Base-by-base conservation (phyloP, 257 asterid genomes). In the Rhazya stricta region DNA sequence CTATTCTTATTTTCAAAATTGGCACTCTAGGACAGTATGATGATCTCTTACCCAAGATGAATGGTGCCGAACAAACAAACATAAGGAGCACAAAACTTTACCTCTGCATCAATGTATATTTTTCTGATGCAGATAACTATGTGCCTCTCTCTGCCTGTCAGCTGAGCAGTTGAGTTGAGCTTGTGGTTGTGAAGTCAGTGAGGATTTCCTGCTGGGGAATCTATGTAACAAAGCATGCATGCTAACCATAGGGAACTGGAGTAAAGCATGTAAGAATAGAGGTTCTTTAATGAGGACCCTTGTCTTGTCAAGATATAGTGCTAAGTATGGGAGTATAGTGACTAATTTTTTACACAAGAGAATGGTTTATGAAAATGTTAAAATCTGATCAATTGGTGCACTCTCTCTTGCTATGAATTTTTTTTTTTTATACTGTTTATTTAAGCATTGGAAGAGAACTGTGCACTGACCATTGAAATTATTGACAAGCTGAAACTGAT, bases 1-100 rank as follows among this genome's bases (percentile, higher is more conserved):
- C 19, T 62, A 50, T 45, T 72, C 76, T 70, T 79, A 36, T 76
- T 56, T 39, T 34, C 71, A 13, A 61, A 51, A 56, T 56, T 62
- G 51, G 45, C 9, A 53, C 10, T 72, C 4, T 65, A 18, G 46
- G 27, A 34, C 25, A 54, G 21, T 41, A 21, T 29, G 73, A 56
- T 43, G 41, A 42, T 69, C 39, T 16, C 25, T 25, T n/a, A 13
- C 32, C 27, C 25, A 9, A 42, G 73, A 42, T 46, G 34, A 68
- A 30, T 41, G 39, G 73, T 61, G 68, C 68, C 11, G 30, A 21
- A 66, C 66, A 29, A 13, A 4, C 6, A 32, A 29, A 29, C 65
- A 25, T 21, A 11, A 57, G 27, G 36, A 9, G 6, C 18, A 7
- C 29, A 25, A 25, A 6, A 57, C 25, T 25, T 57, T 57, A 27